phyloP scores from a whole-genome alignment of 805 yeast genomes.

The Sugiyamaella lignohabitans region DNA sequence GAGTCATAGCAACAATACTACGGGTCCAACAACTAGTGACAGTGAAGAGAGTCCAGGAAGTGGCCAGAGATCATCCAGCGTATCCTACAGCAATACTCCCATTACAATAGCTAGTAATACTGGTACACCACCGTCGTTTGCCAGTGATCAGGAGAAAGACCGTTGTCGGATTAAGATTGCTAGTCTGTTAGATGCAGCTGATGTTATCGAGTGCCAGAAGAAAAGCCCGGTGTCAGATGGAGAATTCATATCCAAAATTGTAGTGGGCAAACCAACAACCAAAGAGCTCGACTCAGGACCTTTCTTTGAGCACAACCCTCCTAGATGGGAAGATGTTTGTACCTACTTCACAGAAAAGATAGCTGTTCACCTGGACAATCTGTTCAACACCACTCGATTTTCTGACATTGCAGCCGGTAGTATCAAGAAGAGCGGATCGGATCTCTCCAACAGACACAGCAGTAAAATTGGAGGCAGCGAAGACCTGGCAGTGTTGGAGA shows the following conservation, averaged over 20 bases:
- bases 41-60: slow-evolving; percentile 3
- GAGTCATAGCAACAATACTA: slow-evolving; percentile 1
- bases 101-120: not conserved
- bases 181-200: slow-evolving; percentile 24
- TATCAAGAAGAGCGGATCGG: not conserved
- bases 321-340: not conserved
- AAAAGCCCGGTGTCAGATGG: not conserved
- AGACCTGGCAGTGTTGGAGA: slow-evolving; percentile 30
- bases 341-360: slow-evolving; percentile 8
- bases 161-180: slow-evolving; percentile 19
- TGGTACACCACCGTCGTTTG: not conserved
- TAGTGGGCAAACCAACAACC: not conserved
- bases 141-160: not conserved
- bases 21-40: not conserved
- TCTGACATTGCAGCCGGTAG: slow-evolving; percentile 10
- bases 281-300: not conserved
- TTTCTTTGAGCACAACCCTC: not conserved
- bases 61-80: not conserved
- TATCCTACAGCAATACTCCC: not conserved
- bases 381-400: slow-evolving; percentile 23
- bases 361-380: slow-evolving; percentile 24
- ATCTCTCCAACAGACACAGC: not conserved
- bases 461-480: slow-evolving; percentile 12
- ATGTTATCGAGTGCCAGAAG: slow-evolving; percentile 10
- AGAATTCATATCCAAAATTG: too few relatives aligned